Evolutionary conservation across 148 eudicot genomes (phyloP).

Genomic region (Polygonum maritimum): DNA sequence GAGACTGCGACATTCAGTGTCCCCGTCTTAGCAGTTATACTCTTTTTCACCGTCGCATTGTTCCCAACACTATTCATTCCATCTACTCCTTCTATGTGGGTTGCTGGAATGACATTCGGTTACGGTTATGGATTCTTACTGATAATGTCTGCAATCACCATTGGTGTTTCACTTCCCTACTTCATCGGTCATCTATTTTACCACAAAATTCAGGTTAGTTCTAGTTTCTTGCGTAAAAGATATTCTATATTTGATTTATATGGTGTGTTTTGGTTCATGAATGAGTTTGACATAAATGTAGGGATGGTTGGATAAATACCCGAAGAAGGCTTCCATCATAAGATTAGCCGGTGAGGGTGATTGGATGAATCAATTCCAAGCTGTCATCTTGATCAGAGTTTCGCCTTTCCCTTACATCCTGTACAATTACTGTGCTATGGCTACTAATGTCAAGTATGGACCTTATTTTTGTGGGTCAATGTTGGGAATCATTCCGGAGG

Average conservation of each 20-base stretch:
- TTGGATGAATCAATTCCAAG: conserved; percentile 61
- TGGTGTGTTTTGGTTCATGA: conserved; percentile 2
- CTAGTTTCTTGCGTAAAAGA: neutral
- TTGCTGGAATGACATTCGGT: conserved; percentile 96
- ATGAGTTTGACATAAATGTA: conserved; percentile 14
- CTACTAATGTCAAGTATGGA: conserved; percentile 73
- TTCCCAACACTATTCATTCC: conserved; percentile 74
- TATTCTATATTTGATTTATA: neutral
- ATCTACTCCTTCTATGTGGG: conserved; percentile 93
- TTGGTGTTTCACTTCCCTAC: conserved; percentile 81
- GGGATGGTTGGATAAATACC: conserved; percentile 75
- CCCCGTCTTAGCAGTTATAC: conserved; percentile 49
- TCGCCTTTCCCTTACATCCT: conserved; percentile 90
- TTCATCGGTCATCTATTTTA: conserved; percentile 66
- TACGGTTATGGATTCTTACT: conserved; percentile 79
- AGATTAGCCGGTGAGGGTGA: conserved; percentile 91
- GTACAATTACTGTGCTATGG: conserved; percentile 83
- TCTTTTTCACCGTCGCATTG: conserved; percentile 59
- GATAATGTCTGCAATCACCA: conserved; percentile 46
- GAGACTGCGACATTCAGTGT: conserved; percentile 58
- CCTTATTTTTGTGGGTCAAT: conserved; percentile 78
- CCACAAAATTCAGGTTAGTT: conserved; percentile 63
- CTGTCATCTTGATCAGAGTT: conserved; percentile 74
- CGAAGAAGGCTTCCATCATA: conserved; percentile 73
- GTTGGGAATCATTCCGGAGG: conserved; percentile 84